Evolutionary conservation across 2,329 filamentous ascomycete species (phyloP).

Genomic region (Pestalotiopsis sp.): DNA sequence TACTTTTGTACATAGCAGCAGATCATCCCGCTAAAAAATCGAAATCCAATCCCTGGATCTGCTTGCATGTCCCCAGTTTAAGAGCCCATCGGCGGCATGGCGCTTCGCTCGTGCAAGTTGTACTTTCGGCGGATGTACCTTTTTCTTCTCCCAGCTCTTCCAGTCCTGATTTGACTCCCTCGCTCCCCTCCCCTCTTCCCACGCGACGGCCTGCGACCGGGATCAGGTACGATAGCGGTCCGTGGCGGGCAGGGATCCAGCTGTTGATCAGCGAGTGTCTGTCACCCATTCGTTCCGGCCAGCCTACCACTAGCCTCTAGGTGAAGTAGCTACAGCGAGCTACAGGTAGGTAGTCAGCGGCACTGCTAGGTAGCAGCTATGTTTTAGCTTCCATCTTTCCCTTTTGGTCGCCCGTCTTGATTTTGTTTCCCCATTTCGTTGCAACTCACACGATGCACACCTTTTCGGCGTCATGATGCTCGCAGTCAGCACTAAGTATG

Average conservation of each 20-base stretch:
- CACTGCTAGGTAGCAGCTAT: background rate
- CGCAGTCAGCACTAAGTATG: no score
- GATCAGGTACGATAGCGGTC: slow-evolving; percentile 6
- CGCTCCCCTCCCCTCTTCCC: background rate
- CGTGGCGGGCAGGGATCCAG: slow-evolving; percentile 1
- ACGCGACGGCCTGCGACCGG: slow-evolving; percentile 12
- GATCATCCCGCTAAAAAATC: slow-evolving; percentile 27
- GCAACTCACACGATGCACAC: no score
- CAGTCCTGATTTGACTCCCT: background rate
- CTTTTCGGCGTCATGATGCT: no score
- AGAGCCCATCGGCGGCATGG: slow-evolving; percentile 28
- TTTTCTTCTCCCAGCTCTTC: background rate
- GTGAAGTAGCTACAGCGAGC: no score
- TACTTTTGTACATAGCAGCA: slow-evolving; percentile 32
- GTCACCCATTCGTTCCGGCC: slow-evolving; percentile 1
- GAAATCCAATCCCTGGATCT: slow-evolving; percentile 12
- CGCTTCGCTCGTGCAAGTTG: slow-evolving; percentile 28
- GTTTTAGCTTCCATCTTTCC: background rate
- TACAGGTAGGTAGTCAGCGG: background rate
- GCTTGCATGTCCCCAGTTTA: background rate
- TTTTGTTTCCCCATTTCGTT: no score
- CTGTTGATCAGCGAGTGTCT: background rate
- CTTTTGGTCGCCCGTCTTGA: background rate
- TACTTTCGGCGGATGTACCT: slow-evolving; percentile 12
- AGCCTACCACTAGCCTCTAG: background rate